Percentiles rank a stretch among this genome's conserved stretches.
These are phyloP conservation scores for Clarireedia hainanense DNA, from an alignment of 2,329 filamentous ascomycete genomes.

Conservation along the genomic window DNA sequence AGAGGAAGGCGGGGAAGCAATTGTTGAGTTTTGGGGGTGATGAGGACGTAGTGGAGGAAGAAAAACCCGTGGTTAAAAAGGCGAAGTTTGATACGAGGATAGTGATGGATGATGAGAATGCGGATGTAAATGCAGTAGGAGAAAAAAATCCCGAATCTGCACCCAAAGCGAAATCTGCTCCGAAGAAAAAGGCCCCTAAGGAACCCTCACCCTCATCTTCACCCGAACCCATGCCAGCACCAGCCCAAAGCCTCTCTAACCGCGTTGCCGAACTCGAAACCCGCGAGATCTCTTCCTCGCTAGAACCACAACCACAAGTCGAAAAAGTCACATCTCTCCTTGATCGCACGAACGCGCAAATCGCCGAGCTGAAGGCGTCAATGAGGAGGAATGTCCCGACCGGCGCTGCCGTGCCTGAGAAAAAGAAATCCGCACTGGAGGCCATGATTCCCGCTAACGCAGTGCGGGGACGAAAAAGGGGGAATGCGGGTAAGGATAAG, in stretches of 20 bases:
- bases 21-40: slow-evolving; percentile 72
- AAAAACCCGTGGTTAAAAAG: slow-evolving; percentile 54
- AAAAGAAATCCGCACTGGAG: slow-evolving; percentile 61
- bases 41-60: slow-evolving; percentile 40
- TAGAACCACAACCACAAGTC: slow-evolving; percentile 30
- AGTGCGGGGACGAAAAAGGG: slow-evolving; percentile 62
- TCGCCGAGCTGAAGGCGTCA: slow-evolving; percentile 71
- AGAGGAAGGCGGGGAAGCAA: slow-evolving; percentile 68
- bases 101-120: slow-evolving; percentile 50
- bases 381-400: slow-evolving; percentile 60
- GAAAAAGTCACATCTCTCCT: slow-evolving; percentile 38
- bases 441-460: slow-evolving; percentile 67
- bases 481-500: slow-evolving; percentile 46
- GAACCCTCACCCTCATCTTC: slow-evolving; percentile 32
- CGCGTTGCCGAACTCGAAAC: slow-evolving; percentile 28
- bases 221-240: slow-evolving; percentile 30
- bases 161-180: slow-evolving; percentile 23
- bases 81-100: slow-evolving; percentile 72
- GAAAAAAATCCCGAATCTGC: slow-evolving; percentile 27
- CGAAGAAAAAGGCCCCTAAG: slow-evolving; percentile 26
- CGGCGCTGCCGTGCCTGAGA: slow-evolving; percentile 42
- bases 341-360: slow-evolving; percentile 70
- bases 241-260: slow-evolving; percentile 19
- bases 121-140: background rate
- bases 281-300: slow-evolving; percentile 30